Base-by-base conservation (phyloP, 805 yeast species). In the Ogataea philodendri region DNA sequence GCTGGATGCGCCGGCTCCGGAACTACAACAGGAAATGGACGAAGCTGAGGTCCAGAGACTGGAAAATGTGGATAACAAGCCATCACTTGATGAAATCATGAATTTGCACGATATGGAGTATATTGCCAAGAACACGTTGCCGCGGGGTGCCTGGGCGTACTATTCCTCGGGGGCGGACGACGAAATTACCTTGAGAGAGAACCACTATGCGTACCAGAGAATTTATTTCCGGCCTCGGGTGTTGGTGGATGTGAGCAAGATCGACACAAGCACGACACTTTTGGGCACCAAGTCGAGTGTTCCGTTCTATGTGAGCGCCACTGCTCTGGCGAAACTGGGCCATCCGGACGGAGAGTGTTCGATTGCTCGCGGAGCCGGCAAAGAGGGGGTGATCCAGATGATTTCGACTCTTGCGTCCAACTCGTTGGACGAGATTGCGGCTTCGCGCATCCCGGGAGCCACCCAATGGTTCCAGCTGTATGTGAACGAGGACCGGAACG, bases 101-200 rank as follows among this genome's bases (percentile, higher is more conserved):
- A 90, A 93, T 52, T 51, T 86, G 41, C 81, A 78, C 50, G 97
- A 90, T 59, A 88, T 90, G 55, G 97, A 90, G 59, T 73, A 75
- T 49, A 76, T 90, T 28, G 97, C 97, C 3, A 71, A 86, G 32
- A 74, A 79, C 41, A 82, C 85, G 21, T 67, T 90, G 69, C 74
- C 85, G 19, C 78, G 76, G 37, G 73, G 75, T 20, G 97, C 93
- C 0, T 85, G 97, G 94, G 93, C 93, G 9, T 90, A 90, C 61
- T 90, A 88, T 57, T 82, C 94, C 4, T 77, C 88, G 22, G 97
- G 90, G 7, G 74, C 95, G 11, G 97, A 90, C 60, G 97, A 90
- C 59, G 97, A 90, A 64, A 76, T 90, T 48, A 74, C 96, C 2
- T 57, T 84, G 53, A 74, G 97, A 49, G 96, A 89, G 54, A 90